Conservation (phyloP, 176 grass and related monocot species). For the Oryza officinalis region DNA sequence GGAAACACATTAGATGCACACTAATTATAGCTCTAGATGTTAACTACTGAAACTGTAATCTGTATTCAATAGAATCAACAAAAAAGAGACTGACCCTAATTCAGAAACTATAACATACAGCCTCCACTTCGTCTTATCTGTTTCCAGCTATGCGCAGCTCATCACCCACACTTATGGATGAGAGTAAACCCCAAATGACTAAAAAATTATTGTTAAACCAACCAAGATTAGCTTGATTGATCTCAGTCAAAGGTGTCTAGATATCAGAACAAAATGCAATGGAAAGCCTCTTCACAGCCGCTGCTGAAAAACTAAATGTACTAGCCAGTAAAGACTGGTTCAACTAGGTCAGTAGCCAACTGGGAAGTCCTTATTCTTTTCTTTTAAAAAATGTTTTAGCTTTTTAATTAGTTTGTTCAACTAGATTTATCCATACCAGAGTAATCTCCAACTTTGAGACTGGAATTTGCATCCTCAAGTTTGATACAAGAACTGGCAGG, state of each 20-base stretch:
- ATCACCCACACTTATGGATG: not conserved
- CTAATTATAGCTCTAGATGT: not conserved
- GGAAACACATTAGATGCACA: slow-evolving; percentile 1
- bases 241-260: not conserved
- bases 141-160: not conserved
- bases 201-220: not conserved
- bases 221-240: not conserved
- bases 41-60: not conserved
- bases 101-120: not conserved
- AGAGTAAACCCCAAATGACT: not conserved
- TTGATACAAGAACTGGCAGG: slow-evolving; percentile 54
- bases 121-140: not conserved
- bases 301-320: not conserved
- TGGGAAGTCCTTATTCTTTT: not conserved
- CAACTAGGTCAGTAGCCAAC: not conserved
- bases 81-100: not conserved
- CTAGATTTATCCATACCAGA: slow-evolving; percentile 60
- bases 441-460: slow-evolving; percentile 80
- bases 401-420: not conserved
- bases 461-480: slow-evolving; percentile 59
- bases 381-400: not conserved
- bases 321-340: not conserved
- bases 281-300: not conserved
- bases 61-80: not conserved
- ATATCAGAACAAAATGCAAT: not conserved